phyloP scores from a whole-genome alignment of 164 flowering plant genomes.

The Kingdonia uniflora region DNA sequence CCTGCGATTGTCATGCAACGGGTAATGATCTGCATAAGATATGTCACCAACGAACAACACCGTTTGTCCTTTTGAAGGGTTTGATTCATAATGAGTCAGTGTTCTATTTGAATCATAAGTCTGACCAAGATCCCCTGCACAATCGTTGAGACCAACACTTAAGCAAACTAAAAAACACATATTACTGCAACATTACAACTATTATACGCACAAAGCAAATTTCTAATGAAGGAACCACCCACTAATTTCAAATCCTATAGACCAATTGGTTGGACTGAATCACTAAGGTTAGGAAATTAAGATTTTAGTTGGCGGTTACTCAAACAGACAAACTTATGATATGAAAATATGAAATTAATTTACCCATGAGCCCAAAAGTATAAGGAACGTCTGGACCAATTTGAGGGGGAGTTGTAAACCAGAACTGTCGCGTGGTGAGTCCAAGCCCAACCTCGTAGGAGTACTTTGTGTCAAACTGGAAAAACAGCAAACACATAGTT shows the following conservation, averaged over 20 bases:
- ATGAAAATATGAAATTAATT: background rate
- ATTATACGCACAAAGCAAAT: no score
- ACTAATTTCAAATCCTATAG: no score
- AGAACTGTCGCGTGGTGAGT: constrained; percentile 24
- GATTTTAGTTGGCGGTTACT: no score
- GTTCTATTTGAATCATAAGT: constrained; percentile 60
- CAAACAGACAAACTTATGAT: no score
- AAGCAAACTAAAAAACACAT: no score
- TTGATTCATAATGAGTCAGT: constrained; percentile 48
- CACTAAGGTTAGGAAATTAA: no score
- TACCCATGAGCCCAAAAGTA: constrained; percentile 52
- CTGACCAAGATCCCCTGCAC: constrained; percentile 80
- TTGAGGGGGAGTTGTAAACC: constrained; percentile 43
- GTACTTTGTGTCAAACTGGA: constrained; percentile 44
- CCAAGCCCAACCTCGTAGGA: constrained; percentile 35
- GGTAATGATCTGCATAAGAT: constrained; percentile 68
- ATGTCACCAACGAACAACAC: constrained; percentile 66
- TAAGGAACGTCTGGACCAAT: constrained; percentile 51
- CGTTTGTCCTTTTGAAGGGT: constrained; percentile 47
- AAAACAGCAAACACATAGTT: background rate
- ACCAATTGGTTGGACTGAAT: no score
- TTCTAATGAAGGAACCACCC: no score
- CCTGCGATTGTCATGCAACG: constrained; percentile 50
- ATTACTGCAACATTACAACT: no score
- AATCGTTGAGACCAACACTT: no score